Percentiles rank a stretch among this genome's conserved stretches.
phyloP scores from a whole-genome alignment of 768 basidiomycete species.

The Hirschioporus abietinus region DNA sequence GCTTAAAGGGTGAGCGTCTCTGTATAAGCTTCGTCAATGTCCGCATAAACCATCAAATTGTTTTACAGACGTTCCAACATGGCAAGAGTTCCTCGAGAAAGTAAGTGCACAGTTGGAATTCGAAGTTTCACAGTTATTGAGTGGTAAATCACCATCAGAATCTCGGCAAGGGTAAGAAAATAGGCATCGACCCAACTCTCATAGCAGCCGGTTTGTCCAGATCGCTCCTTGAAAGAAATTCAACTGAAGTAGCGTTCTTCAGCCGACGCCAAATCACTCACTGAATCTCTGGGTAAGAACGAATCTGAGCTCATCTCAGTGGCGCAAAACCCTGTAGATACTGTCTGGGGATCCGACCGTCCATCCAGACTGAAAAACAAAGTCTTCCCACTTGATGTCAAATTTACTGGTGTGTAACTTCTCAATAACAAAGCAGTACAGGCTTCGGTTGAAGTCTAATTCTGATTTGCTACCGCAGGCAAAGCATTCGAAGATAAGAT shows the following conservation, averaged over 20 bases:
- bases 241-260: neutral
- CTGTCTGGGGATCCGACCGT: conserved; percentile 63
- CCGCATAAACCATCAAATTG: conserved; percentile 13
- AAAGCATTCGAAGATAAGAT: conserved; percentile 66
- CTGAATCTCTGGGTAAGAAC: conserved; percentile 45
- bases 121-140: neutral
- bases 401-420: conserved; percentile 56
- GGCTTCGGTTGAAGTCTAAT: neutral
- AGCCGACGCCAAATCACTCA: conserved; percentile 65
- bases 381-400: conserved; percentile 64
- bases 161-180: conserved; percentile 51
- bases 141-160: conserved; percentile 35
- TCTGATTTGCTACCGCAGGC: conserved; percentile 30
- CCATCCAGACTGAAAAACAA: conserved; percentile 64
- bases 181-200: conserved; percentile 80
- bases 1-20: conserved; percentile 56
- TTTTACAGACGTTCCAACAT: conserved; percentile 71
- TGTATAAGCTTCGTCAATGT: conserved; percentile 13
- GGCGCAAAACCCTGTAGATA: conserved; percentile 69
- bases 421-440: neutral
- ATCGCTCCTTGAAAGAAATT: neutral
- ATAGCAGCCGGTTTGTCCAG: conserved; percentile 53
- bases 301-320: conserved; percentile 66
- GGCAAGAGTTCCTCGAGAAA: conserved; percentile 83
- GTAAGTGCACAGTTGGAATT: conserved; percentile 27